Evolutionary conservation across 192 early-diverging fungal species (phyloP), one percentile per base, ranked within the genome.

Genomic region (Geranomyces michiganensis): DNA sequence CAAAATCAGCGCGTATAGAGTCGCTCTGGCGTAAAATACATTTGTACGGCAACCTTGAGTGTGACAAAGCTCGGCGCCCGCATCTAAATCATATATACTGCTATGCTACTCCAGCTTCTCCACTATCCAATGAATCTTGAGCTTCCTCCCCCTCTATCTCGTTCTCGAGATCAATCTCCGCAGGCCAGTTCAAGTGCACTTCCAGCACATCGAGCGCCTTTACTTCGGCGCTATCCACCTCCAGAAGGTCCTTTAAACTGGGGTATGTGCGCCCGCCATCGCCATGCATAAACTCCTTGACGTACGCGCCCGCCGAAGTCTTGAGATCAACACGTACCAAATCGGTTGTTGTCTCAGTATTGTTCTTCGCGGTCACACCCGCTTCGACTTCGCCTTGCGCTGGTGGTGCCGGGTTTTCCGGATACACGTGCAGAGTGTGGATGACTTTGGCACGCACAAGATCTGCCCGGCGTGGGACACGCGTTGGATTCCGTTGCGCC

Each of bases 271-370:
- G 85, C 4, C 94, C 94, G 19, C 89, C 71, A 81, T 98, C 96
- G n/a, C 94, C 92, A 68, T 96, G 94, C 1, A 96, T 85, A 89
- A 96, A 98, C 81, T 98, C 96, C 69, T 98, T 98, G 65, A 98
- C 83, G 69, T 92, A 94, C 0, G 94, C 92, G 14, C 96, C 96
- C 14, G 96, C 94, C 69, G 89, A 88, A 0, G 96, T 96, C 51
- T 86, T 82, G 69, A 98, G 68, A 53, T 88, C 80, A 0, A 93
- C 78, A 0, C 81, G 81, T 59, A 90, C 61, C 17, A 56, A 56
- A 24, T 68, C 65, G 6, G 46, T 41, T 22, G 19, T 19, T 6
- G 65, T 29, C 8, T 65, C 2, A 10, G 72, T 24, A 30, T 55
- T 26, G 14, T n/a, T 1, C 19, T 24, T 1, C 22, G 56, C 32